Conservation (phyloP, 1,284 basidiomycete genomes). For the Moesziomyces aphidis region DNA sequence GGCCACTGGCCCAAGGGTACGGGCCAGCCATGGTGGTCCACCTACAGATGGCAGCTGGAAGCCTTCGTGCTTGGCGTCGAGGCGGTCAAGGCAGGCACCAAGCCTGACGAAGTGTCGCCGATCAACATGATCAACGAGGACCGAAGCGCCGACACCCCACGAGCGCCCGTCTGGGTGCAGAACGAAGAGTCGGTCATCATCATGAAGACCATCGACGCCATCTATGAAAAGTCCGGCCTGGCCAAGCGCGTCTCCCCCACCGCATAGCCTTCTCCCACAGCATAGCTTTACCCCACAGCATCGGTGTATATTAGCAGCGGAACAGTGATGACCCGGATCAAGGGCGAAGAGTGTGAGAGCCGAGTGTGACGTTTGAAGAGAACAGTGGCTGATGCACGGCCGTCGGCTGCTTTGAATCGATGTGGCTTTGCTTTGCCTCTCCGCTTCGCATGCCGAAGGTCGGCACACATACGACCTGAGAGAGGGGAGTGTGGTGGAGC, state of each 20-base stretch:
- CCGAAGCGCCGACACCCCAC: constrained; percentile 11
- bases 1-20: constrained; percentile 51
- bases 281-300: background rate
- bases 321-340: too few relatives aligned
- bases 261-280: too few relatives aligned
- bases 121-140: constrained; percentile 45
- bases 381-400: too few relatives aligned
- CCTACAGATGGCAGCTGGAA: constrained; percentile 55
- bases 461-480: background rate
- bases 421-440: too few relatives aligned
- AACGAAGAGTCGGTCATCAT: constrained; percentile 52
- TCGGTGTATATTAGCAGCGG: background rate
- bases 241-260: constrained; percentile 11
- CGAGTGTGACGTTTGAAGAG: background rate
- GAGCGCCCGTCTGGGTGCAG: constrained; percentile 54
- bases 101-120: constrained; percentile 18
- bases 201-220: constrained; percentile 54
- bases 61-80: constrained; percentile 44
- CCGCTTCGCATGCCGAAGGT: too few relatives aligned
- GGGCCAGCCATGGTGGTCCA: constrained; percentile 47
- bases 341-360: too few relatives aligned
- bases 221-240: constrained; percentile 53
- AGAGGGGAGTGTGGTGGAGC: too few relatives aligned
- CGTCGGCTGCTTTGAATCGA: too few relatives aligned
- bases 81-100: constrained; percentile 21